Conservation (phyloP, 805 yeast species). For the Naumovozyma castellii region DNA sequence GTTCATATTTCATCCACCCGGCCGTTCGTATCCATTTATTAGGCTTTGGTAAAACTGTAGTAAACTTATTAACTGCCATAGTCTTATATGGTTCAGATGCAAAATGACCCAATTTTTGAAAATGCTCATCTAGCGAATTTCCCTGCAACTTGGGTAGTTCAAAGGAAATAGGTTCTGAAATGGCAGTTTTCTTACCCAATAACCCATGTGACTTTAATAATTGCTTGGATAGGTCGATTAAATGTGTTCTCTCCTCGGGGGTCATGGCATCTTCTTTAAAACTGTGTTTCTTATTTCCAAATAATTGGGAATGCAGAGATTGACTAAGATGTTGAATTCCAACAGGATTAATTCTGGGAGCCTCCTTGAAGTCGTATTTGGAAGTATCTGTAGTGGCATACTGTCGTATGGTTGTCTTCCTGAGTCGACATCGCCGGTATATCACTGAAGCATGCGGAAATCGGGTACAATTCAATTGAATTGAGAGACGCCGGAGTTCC, state of each 20-base stretch:
- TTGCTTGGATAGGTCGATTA: constrained; percentile 45
- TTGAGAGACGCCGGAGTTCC: not conserved
- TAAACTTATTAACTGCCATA: constrained; percentile 39
- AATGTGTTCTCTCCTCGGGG: constrained; percentile 21
- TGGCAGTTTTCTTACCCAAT: constrained; percentile 64
- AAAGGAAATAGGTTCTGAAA: constrained; percentile 49
- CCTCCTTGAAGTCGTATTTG: constrained; percentile 19
- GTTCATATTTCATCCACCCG: constrained; percentile 77
- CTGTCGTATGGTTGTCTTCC: not conserved
- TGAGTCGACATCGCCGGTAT: not conserved
- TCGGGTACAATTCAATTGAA: not conserved
- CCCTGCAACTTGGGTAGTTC: constrained; percentile 71
- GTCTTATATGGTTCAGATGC: constrained; percentile 52
- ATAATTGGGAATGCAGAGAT: constrained; percentile 50
- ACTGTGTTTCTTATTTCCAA: constrained; percentile 27
- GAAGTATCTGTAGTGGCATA: not conserved
- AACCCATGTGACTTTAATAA: constrained; percentile 55
- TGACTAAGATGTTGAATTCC: constrained; percentile 72
- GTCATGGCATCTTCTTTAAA: constrained; percentile 18
- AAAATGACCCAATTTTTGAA: constrained; percentile 53
- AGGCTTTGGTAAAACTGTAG: constrained; percentile 35
- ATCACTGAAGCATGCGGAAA: not conserved
- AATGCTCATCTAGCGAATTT: constrained; percentile 69
- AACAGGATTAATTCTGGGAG: constrained; percentile 58
- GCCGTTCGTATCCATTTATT: constrained; percentile 44